Evolutionary conservation across 208 protist species (phyloP).

Genomic region (Leishmania tropica): DNA sequence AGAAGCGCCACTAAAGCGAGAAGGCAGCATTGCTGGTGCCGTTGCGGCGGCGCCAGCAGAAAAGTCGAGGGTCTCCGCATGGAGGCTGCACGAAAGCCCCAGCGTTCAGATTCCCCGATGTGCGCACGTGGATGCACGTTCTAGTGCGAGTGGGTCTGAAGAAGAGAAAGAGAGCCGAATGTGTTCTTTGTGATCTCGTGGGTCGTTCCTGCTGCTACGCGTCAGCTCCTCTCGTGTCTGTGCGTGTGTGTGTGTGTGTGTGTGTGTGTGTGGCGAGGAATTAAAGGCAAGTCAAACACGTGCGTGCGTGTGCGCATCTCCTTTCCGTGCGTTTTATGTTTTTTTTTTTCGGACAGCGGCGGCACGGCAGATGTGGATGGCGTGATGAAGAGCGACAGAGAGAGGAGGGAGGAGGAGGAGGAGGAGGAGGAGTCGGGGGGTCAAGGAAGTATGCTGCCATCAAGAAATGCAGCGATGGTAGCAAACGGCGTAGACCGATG

Average conservation of each 20-base stretch:
- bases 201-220: background rate
- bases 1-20: conserved; percentile 1
- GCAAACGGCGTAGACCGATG: background rate
- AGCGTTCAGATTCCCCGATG: background rate
- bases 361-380: background rate
- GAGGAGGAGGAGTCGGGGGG: background rate
- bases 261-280: background rate
- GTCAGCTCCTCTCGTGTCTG: background rate
- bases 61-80: background rate
- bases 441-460: background rate
- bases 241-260: background rate
- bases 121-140: background rate
- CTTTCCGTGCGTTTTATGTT: background rate
- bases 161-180: background rate
- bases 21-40: background rate
- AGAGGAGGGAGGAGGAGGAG: no score
- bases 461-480: background rate
- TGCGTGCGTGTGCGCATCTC: background rate
- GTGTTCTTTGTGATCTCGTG: background rate
- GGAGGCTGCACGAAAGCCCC: background rate
- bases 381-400: background rate
- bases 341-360: background rate
- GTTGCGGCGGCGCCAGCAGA: background rate
- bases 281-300: background rate
- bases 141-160: background rate